These are phyloP conservation scores for Talaromyces adpressus DNA, from an alignment of 495 filamentous ascomycete species.

Conservation along the genomic window DNA sequence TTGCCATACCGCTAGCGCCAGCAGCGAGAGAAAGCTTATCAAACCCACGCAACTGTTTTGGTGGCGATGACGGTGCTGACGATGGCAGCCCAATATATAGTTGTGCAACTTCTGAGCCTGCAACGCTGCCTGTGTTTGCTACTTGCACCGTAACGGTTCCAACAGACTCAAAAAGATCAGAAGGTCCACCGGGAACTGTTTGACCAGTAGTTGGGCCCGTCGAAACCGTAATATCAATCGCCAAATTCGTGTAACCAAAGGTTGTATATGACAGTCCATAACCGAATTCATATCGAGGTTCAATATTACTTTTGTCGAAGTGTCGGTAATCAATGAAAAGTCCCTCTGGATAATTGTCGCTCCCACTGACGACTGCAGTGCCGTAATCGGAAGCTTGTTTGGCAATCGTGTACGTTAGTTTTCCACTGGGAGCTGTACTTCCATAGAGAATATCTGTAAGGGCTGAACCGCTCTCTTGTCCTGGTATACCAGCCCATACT, in stretches of 20 bases:
- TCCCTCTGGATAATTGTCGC: slow-evolving; percentile 50
- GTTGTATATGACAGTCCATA: slow-evolving; percentile 61
- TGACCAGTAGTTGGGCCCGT: slow-evolving; percentile 27
- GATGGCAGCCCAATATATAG: slow-evolving; percentile 56
- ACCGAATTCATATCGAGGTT: slow-evolving; percentile 60
- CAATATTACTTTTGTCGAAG: slow-evolving; percentile 55
- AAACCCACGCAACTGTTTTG: slow-evolving; percentile 51
- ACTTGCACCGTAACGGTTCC: slow-evolving; percentile 38
- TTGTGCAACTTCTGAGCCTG: slow-evolving; percentile 54
- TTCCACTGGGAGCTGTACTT: slow-evolving; percentile 66
- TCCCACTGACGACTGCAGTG: slow-evolving; percentile 18
- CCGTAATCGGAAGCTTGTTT: slow-evolving; percentile 55
- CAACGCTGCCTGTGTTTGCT: slow-evolving; percentile 43
- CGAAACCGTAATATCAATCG: slow-evolving; percentile 21
- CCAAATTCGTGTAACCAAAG: slow-evolving; percentile 46
- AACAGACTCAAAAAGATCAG: slow-evolving; percentile 50
- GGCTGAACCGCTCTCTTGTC: slow-evolving; percentile 71
- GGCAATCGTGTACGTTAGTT: slow-evolving; percentile 80
- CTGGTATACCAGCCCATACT: slow-evolving; percentile 71
- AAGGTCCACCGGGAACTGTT: slow-evolving; percentile 48
- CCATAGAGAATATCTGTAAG: slow-evolving; percentile 70
- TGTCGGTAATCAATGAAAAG: slow-evolving; percentile 62
- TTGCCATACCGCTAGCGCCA: slow-evolving; percentile 33
- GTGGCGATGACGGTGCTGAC: slow-evolving; percentile 17
- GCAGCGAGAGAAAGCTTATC: slow-evolving; percentile 44